phyloP scores from a whole-genome alignment of 495 filamentous ascomycete species.

The Podospora pseudoanserina region DNA sequence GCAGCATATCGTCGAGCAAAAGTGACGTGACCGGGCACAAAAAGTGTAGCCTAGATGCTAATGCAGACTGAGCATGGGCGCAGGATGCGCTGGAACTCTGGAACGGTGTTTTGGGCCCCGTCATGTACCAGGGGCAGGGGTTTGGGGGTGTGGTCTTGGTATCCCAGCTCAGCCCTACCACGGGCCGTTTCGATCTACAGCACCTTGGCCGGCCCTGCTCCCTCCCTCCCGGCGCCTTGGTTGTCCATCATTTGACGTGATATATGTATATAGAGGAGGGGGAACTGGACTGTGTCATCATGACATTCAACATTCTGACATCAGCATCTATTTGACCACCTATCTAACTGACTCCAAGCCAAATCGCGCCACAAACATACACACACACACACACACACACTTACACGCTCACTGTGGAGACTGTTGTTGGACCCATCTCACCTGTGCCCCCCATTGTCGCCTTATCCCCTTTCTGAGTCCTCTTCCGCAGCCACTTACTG shows the following conservation, averaged over 20 bases:
- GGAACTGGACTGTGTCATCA: not conserved
- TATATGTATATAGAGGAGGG: not conserved
- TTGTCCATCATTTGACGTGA: not conserved
- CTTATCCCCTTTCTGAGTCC: not conserved
- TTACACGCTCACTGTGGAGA: not conserved
- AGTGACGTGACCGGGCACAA: not conserved
- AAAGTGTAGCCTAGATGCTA: not conserved
- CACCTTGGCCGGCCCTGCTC: not conserved
- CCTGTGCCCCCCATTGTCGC: not conserved
- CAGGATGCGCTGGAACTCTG: not conserved
- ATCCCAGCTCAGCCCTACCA: not conserved
- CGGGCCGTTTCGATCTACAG: not conserved
- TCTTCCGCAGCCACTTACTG: not conserved
- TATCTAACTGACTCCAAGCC: not conserved
- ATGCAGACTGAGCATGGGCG: not conserved
- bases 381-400: too few relatives aligned
- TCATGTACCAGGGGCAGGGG: not conserved
- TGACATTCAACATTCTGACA: not conserved
- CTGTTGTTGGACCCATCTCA: not conserved
- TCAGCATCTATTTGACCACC: not conserved
- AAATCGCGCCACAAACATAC: not conserved
- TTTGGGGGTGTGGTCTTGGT: not conserved
- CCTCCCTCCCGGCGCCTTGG: not conserved
- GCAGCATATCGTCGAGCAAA: not conserved
- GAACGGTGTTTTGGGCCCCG: not conserved